Evolutionary conservation across 169 alveolate genomes (phyloP).

Genomic region (Eimeria falciformis): DNA sequence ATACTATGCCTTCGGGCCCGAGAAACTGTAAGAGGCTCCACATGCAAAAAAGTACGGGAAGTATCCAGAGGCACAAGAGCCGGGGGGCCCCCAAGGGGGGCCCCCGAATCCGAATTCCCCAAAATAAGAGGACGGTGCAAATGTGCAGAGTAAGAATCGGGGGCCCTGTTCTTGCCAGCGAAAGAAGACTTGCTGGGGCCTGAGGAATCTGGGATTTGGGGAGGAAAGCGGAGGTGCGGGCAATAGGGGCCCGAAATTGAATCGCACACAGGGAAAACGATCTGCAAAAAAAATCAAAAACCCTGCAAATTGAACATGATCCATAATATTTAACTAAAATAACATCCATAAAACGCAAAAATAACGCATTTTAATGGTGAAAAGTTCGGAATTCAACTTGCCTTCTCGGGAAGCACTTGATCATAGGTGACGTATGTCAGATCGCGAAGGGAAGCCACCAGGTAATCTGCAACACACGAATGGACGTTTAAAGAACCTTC

Average conservation of each 20-base stretch:
- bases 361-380: neutral
- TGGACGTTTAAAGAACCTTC: slow-evolving; percentile 47
- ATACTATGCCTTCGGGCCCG: neutral
- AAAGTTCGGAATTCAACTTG: neutral
- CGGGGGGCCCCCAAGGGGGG: slow-evolving; percentile 15
- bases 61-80: neutral
- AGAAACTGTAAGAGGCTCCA: neutral
- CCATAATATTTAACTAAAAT: no score
- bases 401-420: slow-evolving; percentile 44
- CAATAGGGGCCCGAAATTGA: slow-evolving; percentile 17
- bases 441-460: slow-evolving; percentile 21
- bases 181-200: neutral
- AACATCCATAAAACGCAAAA: neutral
- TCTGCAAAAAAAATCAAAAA: neutral
- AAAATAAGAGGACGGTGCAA: neutral
- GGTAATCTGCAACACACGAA: slow-evolving; percentile 29
- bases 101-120: neutral
- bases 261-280: slow-evolving; percentile 41
- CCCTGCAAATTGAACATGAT: no score
- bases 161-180: neutral
- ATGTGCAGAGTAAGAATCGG: slow-evolving; percentile 4
- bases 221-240: slow-evolving; percentile 35
- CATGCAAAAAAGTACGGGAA: neutral
- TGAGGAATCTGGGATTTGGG: neutral
- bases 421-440: slow-evolving; percentile 9